phyloP scores from a whole-genome alignment of 1,139 yeast genomes.

The Pneumocystis oryctolagi region DNA sequence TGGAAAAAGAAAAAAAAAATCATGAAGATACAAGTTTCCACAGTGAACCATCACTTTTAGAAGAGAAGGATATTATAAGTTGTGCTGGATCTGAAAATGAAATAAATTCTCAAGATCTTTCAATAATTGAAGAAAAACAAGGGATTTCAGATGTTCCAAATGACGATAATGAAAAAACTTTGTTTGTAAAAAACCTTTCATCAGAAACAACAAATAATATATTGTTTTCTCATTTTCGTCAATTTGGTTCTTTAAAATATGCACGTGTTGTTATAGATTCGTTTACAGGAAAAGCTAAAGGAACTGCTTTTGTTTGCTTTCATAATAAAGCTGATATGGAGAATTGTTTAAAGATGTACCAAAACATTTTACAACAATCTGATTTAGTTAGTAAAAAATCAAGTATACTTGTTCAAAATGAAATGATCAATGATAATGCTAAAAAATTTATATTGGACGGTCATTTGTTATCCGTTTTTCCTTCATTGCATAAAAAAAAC shows the following conservation, averaged over 20 bases:
- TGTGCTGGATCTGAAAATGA: background rate
- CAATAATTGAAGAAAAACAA: background rate
- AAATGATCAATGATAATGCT: constrained; percentile 31
- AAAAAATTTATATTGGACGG: constrained; percentile 88
- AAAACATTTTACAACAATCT: constrained; percentile 30
- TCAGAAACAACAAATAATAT: constrained; percentile 81
- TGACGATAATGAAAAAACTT: constrained; percentile 28
- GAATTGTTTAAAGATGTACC: constrained; percentile 64
- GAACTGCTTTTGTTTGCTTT: constrained; percentile 92
- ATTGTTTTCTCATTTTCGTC: constrained; percentile 58
- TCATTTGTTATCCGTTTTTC: constrained; percentile 65
- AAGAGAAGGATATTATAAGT: background rate
- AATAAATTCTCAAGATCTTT: background rate
- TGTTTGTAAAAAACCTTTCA: constrained; percentile 85
- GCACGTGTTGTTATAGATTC: constrained; percentile 88
- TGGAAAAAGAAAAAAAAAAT: constrained; percentile 14
- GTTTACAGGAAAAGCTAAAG: constrained; percentile 73
- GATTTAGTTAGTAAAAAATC: constrained; percentile 32
- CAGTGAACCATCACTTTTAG: background rate
- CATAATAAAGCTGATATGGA: constrained; percentile 43
- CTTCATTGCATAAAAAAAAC: constrained; percentile 78
- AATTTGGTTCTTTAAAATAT: constrained; percentile 78
- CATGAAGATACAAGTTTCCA: constrained; percentile 16
- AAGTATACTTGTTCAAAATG: constrained; percentile 66
- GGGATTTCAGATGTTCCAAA: constrained; percentile 12